A percentile compares a stretch with the other conserved stretches of the same genome.
phyloP scores from a whole-genome alignment of 2,329 filamentous ascomycete genomes.

The Fusarium keratoplasticum region DNA sequence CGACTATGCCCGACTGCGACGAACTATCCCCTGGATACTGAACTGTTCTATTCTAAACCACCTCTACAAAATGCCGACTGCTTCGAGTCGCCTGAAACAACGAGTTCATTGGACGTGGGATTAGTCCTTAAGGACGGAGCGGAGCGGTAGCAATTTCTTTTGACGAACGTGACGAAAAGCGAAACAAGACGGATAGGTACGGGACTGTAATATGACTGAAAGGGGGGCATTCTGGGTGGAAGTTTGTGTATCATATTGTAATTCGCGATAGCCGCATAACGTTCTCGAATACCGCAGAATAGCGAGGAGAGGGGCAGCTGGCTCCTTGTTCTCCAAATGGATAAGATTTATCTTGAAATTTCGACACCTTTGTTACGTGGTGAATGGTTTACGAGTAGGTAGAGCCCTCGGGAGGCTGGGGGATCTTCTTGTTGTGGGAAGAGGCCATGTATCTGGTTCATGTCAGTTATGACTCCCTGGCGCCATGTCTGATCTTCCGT shows the following conservation, averaged over 20 bases:
- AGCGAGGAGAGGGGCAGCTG: constrained; percentile 24
- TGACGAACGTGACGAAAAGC: constrained; percentile 40
- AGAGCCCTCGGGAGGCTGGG: constrained; percentile 90
- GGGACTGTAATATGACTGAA: constrained; percentile 36
- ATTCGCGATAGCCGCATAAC: constrained; percentile 39
- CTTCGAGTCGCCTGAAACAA: constrained; percentile 13
- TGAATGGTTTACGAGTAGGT: constrained; percentile 51
- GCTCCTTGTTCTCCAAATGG: constrained; percentile 29
- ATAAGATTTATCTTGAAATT: constrained; percentile 16
- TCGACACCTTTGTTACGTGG: constrained; percentile 7
- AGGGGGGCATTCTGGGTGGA: constrained; percentile 19
- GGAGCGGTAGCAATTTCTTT: constrained; percentile 28
- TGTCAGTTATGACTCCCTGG: constrained; percentile 3
- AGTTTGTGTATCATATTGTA: constrained; percentile 45
- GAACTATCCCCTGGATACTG: constrained; percentile 15
- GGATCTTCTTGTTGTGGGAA: constrained; percentile 91
- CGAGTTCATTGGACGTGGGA: constrained; percentile 10
- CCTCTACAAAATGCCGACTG: constrained; percentile 25
- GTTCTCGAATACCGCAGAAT: constrained; percentile 24
- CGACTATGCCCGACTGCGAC: constrained; percentile 16
- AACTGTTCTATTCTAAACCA: constrained; percentile 26
- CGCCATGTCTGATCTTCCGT: constrained; percentile 35
- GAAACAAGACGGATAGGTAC: constrained; percentile 26
- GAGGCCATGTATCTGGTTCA: constrained; percentile 87
- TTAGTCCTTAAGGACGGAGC: constrained; percentile 8